phyloP scores from a whole-genome alignment of 1,139 yeast genomes.

The Pichia sp. region DNA sequence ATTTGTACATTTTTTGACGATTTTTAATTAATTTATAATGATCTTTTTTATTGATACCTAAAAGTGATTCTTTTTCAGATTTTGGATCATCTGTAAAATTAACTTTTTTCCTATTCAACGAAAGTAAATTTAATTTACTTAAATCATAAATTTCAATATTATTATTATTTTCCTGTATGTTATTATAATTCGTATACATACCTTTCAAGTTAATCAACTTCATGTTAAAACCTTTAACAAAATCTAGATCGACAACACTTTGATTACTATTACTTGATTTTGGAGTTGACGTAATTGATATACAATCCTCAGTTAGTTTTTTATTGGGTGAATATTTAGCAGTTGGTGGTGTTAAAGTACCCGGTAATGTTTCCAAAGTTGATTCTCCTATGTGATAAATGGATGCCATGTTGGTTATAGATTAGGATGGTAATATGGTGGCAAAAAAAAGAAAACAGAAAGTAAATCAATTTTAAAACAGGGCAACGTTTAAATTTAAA shows the following conservation, averaged over 20 bases:
- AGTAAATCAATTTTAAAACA: neutral
- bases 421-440: neutral
- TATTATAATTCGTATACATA: neutral
- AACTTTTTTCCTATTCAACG: neutral
- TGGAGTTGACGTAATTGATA: conserved; percentile 23
- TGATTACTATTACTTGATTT: neutral
- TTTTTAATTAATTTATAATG: neutral
- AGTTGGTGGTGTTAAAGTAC: conserved; percentile 23
- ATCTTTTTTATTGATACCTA: neutral
- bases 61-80: neutral
- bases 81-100: neutral
- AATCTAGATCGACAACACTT: neutral
- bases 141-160: too few relatives aligned
- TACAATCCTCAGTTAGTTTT: conserved; percentile 13
- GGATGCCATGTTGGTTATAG: neutral
- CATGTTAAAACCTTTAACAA: neutral
- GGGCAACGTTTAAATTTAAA: neutral
- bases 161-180: too few relatives aligned
- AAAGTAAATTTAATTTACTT: neutral
- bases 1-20: neutral
- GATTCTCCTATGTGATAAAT: conserved; percentile 34
- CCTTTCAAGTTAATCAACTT: neutral
- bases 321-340: conserved; percentile 19
- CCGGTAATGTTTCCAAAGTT: conserved; percentile 27
- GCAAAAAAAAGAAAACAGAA: neutral